Conservation (phyloP, 2,329 filamentous ascomycete species). For the Aspergillus tamarii region DNA sequence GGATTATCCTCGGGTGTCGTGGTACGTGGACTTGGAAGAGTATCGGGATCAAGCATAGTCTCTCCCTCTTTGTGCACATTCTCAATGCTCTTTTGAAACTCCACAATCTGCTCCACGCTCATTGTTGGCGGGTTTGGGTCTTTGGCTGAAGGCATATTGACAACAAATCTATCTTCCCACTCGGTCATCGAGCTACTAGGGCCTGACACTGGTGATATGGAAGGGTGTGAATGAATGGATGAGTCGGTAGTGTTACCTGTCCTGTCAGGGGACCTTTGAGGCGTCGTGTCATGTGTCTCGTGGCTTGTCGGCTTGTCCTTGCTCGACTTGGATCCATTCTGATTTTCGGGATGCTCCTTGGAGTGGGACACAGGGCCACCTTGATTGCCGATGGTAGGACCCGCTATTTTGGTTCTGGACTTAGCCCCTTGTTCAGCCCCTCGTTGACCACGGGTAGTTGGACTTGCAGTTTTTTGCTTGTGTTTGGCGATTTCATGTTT, state of each 20-base stretch:
- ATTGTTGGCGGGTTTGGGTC: conserved; percentile 46
- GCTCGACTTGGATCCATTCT: conserved; percentile 37
- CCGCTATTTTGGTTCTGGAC: conserved; percentile 43
- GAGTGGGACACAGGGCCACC: conserved; percentile 24
- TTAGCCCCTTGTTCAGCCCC: conserved; percentile 31
- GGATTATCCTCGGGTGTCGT: conserved; percentile 32
- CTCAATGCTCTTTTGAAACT: conserved; percentile 45
- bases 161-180: conserved; percentile 47
- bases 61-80: conserved; percentile 33
- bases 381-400: conserved; percentile 33
- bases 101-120: conserved; percentile 42
- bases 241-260: conserved; percentile 28
- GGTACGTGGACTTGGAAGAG: conserved; percentile 36
- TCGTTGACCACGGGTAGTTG: conserved; percentile 11
- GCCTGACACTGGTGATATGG: conserved; percentile 35
- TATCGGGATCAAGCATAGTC: conserved; percentile 35
- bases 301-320: conserved; percentile 41
- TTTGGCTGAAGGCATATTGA: conserved; percentile 48
- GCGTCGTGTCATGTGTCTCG: conserved; percentile 29
- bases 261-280: conserved; percentile 21
- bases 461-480: conserved; percentile 20
- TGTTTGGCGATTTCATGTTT: conserved; percentile 24
- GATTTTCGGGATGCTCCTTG: conserved; percentile 16
- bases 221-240: conserved; percentile 31
- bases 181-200: conserved; percentile 36